Conservation (phyloP, 2,329 filamentous ascomycete species). For the Paraphaeosphaeria sporulosa region DNA sequence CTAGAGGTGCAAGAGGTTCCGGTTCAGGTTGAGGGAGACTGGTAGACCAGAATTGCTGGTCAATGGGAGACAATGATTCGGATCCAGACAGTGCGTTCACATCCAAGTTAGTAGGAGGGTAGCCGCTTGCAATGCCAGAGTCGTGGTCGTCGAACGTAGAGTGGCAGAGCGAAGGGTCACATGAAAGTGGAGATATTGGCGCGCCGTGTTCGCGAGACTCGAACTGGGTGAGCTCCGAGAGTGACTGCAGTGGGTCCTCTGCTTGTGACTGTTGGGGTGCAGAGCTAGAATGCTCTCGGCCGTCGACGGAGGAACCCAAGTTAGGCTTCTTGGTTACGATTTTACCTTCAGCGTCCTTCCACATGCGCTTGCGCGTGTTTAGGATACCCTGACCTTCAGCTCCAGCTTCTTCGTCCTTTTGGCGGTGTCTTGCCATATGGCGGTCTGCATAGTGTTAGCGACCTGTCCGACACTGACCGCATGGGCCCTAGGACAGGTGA, state of each 20-base stretch:
- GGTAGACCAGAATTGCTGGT: conserved; percentile 43
- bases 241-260: conserved; percentile 24
- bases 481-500: conserved; percentile 11
- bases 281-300: conserved; percentile 15
- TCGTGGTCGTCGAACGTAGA: conserved; percentile 40
- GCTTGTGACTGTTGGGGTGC: conserved; percentile 11
- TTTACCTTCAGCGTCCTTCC: conserved; percentile 62
- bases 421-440: conserved; percentile 63
- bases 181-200: conserved; percentile 47
- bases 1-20: conserved; percentile 27
- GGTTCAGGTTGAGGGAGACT: conserved; percentile 41
- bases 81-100: conserved; percentile 28
- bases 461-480: conserved; percentile 2
- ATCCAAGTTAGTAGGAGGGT: conserved; percentile 27
- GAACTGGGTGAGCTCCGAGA: conserved; percentile 32
- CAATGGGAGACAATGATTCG: conserved; percentile 32
- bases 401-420: conserved; percentile 64
- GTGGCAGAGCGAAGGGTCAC: conserved; percentile 34
- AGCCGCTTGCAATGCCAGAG: conserved; percentile 31
- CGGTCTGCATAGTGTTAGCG: conserved; percentile 55
- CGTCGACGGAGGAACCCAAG: conserved; percentile 20
- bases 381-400: conserved; percentile 59
- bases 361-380: conserved; percentile 64
- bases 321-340: conserved; percentile 57
- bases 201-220: conserved; percentile 28